phyloP scores from a whole-genome alignment of 306 rosid genomes.

The Dryas drummondii region DNA sequence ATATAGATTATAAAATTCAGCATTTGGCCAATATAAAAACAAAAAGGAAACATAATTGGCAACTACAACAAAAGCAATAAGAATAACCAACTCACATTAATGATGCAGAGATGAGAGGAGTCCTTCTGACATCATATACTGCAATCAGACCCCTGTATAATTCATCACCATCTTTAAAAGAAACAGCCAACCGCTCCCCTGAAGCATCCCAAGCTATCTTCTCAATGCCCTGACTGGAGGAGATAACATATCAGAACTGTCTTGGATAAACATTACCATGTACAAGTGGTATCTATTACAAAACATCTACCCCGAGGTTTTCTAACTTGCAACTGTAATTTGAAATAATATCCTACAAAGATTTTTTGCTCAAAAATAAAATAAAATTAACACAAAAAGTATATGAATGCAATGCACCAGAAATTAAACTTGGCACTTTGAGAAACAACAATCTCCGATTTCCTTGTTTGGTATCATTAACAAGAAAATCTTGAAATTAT shows the following conservation, averaged over 20 bases:
- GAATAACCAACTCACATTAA: slow-evolving; percentile 64
- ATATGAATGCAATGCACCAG: neutral
- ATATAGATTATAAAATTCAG: neutral
- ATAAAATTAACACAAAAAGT: neutral
- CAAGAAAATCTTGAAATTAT: too few relatives aligned
- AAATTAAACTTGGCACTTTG: too few relatives aligned
- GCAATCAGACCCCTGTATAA: slow-evolving; percentile 78
- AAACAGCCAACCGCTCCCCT: slow-evolving; percentile 92
- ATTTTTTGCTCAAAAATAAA: neutral
- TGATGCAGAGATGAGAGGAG: slow-evolving; percentile 72
- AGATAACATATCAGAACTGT: slow-evolving; percentile 19
- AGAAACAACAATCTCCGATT: too few relatives aligned
- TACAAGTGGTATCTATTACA: neutral
- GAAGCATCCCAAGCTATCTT: slow-evolving; percentile 96
- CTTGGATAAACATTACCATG: neutral
- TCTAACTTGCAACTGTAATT: neutral
- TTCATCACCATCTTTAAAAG: slow-evolving; percentile 76
- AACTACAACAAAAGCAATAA: neutral
- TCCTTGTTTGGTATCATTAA: too few relatives aligned
- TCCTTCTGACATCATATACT: slow-evolving; percentile 74
- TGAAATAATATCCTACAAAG: neutral
- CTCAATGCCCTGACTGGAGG: slow-evolving; percentile 76
- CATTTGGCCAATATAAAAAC: slow-evolving; percentile 7
- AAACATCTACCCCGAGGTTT: neutral
- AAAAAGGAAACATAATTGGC: neutral